Evolutionary conservation across 1,139 yeast genomes (phyloP), one percentile per base, ranked within the genome.

Genomic region (Pichia kudriavzevii): DNA sequence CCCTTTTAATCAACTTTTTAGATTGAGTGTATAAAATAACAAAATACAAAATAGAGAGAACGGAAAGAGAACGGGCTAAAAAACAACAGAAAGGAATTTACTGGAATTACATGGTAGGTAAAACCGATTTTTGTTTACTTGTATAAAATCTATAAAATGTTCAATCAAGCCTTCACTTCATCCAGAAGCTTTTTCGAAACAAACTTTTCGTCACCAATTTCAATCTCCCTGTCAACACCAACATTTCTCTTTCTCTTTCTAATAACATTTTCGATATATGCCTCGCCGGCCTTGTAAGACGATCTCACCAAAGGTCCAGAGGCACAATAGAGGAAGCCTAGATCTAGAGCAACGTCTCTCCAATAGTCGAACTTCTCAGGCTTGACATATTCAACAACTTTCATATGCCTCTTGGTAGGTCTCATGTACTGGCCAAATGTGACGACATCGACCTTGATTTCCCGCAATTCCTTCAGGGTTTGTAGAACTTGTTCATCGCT

Each of bases 391-490:
- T 91, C 96, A 15, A 85, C 96, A 27, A 93, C 99, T 64, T 88
- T 88, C 94, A 93, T 85, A 58, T 93, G 99, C 53, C 97, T 77
- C 63, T 84, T 91, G 2, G 99, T 93, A 29, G 99, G 99, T 55
- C 97, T 75, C 99, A 93, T 93, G 60, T 93, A 93, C 62, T 93
- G 99, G 27, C 99, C 99, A 61, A 93, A 91, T 0, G 99, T 93
- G 17, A 93, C 95, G 36, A 93, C 95, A 53, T 93, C 98, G 57
- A 95, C 93, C 7, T 70, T 65, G 35, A 80, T 72, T 15, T 61
- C 74, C 45, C 98, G 72, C 47, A 93, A 38, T 56, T 85, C 94
- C 39, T 58, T 65, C 50, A 93, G 59, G 1, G 97, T 79, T 47
- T 75, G 78, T 52, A 78, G 56, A 17, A 93, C 61, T 60, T 91